Base-by-base conservation (phyloP, 805 yeast species). In the Clavispora fructus region DNA sequence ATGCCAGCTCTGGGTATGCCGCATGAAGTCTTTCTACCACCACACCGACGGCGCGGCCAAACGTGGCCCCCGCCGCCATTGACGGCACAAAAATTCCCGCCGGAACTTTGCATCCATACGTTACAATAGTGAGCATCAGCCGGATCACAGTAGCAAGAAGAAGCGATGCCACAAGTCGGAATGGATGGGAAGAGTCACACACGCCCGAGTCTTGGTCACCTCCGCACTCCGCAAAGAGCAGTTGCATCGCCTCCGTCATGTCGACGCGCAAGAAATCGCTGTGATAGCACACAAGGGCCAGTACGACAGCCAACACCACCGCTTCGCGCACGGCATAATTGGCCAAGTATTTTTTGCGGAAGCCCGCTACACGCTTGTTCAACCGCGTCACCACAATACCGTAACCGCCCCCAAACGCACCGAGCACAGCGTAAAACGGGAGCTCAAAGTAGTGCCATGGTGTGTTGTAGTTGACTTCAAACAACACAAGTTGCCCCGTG, bases 51-150 rank as follows among this genome's bases (percentile, higher is more conserved):
- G 91, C 85, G 43, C 97, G 75, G 7, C 99, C 99, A 64, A 88
- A 86, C 0, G 96, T 80, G 0, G 98, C 97, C 19, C 99, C 99
- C 1, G 90, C 86, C 0, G 96, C 91, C 95, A 94, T 88, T 1
- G 96, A 87, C 2, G 99, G 99, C 44, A 94, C 95, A 66, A 94
- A 85, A 6, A 92, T 88, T 13, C 99, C 99, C n/a, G 97, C 95
- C 0, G 99, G 99, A 0, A 92, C 91, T 64, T 85, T 89, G 51
- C 90, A 83, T 2, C 97, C 97, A 62, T 95, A 94, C 0, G 98
- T 85, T 13, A 94, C 73, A 26, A 90, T 78, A 26, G 94, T 87
- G 42, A 94, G 73, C 0, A 75, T 52, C 69, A 83, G 79, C 46
- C 99, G 73, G 5, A 88, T 66, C 0, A 81, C 52, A 0, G 96